phyloP scores from a whole-genome alignment of 2,329 filamentous ascomycete species.

The Ascocoryne sarcoides region DNA sequence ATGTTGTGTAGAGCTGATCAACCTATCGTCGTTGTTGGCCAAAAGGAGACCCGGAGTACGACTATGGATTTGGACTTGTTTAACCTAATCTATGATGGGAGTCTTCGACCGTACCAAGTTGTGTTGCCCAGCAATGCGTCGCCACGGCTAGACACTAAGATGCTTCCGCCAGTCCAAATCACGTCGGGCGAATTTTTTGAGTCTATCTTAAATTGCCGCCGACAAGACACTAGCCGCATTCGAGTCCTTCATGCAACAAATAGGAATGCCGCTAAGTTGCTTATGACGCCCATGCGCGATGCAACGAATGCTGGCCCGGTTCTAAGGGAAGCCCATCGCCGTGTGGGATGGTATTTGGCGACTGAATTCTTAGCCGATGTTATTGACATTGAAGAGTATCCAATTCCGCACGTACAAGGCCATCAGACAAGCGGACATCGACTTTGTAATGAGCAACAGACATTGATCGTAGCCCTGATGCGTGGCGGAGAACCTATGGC shows the following conservation, averaged over 20 bases:
- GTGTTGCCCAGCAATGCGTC: constrained; percentile 34
- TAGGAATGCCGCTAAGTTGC: constrained; percentile 37
- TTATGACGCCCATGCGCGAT: constrained; percentile 46
- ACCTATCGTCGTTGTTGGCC: constrained; percentile 47
- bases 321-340: constrained; percentile 40
- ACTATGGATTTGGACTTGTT: constrained; percentile 41
- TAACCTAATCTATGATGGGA: constrained; percentile 32
- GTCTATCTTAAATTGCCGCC: constrained; percentile 12
- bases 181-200: constrained; percentile 12
- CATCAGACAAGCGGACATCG: constrained; percentile 35
- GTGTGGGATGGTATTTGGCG: constrained; percentile 45
- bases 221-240: constrained; percentile 4
- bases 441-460: constrained; percentile 39
- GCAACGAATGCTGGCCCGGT: constrained; percentile 35
- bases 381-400: constrained; percentile 41
- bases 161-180: constrained; percentile 32
- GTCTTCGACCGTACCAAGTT: constrained; percentile 37
- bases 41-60: constrained; percentile 37
- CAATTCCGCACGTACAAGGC: constrained; percentile 45
- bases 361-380: constrained; percentile 36
- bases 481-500: constrained; percentile 55
- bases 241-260: constrained; percentile 37
- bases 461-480: constrained; percentile 52
- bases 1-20: constrained; percentile 47
- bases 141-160: constrained; percentile 32